These are phyloP conservation scores for Saitozyma podzolica DNA, from an alignment of 768 basidiomycete species.

Conservation along the genomic window DNA sequence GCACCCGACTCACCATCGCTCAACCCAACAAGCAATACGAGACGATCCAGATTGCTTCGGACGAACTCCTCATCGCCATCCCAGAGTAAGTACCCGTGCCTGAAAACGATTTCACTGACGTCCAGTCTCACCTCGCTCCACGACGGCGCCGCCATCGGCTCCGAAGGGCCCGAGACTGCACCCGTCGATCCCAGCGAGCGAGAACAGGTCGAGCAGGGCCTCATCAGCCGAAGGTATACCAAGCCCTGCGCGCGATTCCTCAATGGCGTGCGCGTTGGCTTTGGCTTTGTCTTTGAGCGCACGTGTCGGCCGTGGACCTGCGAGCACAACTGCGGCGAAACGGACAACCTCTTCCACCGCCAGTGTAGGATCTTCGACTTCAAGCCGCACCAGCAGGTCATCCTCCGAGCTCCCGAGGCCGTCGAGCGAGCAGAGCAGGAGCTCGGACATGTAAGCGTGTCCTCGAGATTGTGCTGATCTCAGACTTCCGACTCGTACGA, in stretches of 20 bases:
- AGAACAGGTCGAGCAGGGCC: conserved; percentile 15
- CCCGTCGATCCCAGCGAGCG: conserved; percentile 19
- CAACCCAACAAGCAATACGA: conserved; percentile 71
- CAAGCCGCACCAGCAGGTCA: conserved; percentile 74
- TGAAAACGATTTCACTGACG: neutral
- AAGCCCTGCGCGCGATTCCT: conserved; percentile 82
- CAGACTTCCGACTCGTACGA: conserved; percentile 69
- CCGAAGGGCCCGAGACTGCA: conserved; percentile 8
- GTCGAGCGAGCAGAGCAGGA: conserved; percentile 20
- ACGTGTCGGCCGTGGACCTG: conserved; percentile 72
- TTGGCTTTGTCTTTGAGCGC: conserved; percentile 78
- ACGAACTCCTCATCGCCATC: conserved; percentile 76
- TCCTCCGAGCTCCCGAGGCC: conserved; percentile 55
- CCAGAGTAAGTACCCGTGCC: conserved; percentile 66
- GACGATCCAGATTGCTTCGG: conserved; percentile 76
- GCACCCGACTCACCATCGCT: conserved; percentile 69
- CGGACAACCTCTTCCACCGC: conserved; percentile 64
- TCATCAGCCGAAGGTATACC: conserved; percentile 50
- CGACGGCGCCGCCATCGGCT: conserved; percentile 51
- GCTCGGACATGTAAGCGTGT: conserved; percentile 34
- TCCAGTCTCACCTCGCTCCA: conserved; percentile 39
- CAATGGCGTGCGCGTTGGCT: conserved; percentile 82
- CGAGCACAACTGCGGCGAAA: conserved; percentile 57
- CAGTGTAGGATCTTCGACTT: conserved; percentile 78
- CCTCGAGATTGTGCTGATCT: conserved; percentile 9